phyloP scores from a whole-genome alignment of 441 rosid genomes.

The Croton laevigatus region DNA sequence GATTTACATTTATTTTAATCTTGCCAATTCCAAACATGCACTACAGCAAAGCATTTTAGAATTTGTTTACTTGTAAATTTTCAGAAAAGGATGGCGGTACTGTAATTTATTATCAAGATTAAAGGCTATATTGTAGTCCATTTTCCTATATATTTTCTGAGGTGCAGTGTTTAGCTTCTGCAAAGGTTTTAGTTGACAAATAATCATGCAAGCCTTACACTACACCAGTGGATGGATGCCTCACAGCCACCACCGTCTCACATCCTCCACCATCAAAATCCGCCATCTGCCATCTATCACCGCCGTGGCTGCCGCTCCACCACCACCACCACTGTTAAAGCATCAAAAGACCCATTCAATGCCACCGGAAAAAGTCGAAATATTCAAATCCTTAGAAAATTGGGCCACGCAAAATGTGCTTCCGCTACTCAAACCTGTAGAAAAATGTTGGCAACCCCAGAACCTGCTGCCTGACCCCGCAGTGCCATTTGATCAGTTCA shows the following conservation, averaged over 20 bases:
- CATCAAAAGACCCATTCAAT: constrained; percentile 41
- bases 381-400: constrained; percentile 49
- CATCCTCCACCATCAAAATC: constrained; percentile 18
- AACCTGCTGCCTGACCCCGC: constrained; percentile 53
- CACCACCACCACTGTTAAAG: constrained; percentile 22
- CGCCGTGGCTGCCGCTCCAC: constrained; percentile 39
- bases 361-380: constrained; percentile 48
- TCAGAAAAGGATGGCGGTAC: not conserved
- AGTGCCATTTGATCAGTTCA: constrained; percentile 35
- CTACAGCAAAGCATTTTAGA: too few species aligned
- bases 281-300: constrained; percentile 10
- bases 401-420: constrained; percentile 49
- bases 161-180: not conserved
- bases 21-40: too few species aligned
- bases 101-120: not conserved
- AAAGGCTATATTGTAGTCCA: not conserved
- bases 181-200: not conserved
- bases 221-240: constrained; percentile 26
- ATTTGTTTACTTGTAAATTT: too few species aligned
- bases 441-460: constrained; percentile 66
- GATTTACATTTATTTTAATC: not conserved
- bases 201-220: constrained; percentile 23
- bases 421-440: constrained; percentile 56
- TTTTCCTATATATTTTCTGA: not conserved
- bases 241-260: not conserved